Evolutionary conservation across 2,329 filamentous ascomycete genomes (phyloP).

Genomic region (Juglanconis juglandina): DNA sequence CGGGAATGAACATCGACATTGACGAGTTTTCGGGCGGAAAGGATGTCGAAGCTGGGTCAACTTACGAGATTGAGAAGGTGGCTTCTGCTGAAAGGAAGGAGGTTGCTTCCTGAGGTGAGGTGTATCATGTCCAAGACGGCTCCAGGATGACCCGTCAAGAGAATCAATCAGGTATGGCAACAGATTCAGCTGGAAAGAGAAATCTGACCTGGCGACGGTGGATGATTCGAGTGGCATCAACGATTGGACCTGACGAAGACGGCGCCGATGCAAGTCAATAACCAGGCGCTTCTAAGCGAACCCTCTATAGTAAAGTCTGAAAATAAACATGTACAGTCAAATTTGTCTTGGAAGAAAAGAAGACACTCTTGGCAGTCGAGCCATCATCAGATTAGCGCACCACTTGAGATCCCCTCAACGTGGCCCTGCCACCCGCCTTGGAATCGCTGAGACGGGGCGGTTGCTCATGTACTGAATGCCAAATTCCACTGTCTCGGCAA

Average conservation of each 20-base stretch:
- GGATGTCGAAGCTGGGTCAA: conserved; percentile 7
- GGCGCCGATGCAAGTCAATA: too few relatives aligned
- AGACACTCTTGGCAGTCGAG: too few relatives aligned
- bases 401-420: not conserved
- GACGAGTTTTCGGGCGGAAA: conserved; percentile 23
- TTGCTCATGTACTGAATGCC: conserved; percentile 38
- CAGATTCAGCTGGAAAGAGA: too few relatives aligned
- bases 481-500: conserved; percentile 39
- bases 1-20: conserved; percentile 36
- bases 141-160: not conserved
- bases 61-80: conserved; percentile 3
- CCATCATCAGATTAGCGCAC: too few relatives aligned
- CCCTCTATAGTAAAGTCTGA: too few relatives aligned
- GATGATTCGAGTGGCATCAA: too few relatives aligned
- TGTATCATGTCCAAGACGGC: not conserved
- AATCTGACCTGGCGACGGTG: too few relatives aligned
- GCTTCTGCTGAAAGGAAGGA: conserved; percentile 3
- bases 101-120: not conserved
- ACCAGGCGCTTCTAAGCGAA: too few relatives aligned
- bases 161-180: not conserved
- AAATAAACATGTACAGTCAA: too few relatives aligned
- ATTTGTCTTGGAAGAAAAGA: too few relatives aligned
- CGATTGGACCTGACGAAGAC: too few relatives aligned
- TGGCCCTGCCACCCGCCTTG: not conserved
- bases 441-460: not conserved